Conservation (phyloP, 495 filamentous ascomycete genomes). For the Aspergillus carlsbadensis region DNA sequence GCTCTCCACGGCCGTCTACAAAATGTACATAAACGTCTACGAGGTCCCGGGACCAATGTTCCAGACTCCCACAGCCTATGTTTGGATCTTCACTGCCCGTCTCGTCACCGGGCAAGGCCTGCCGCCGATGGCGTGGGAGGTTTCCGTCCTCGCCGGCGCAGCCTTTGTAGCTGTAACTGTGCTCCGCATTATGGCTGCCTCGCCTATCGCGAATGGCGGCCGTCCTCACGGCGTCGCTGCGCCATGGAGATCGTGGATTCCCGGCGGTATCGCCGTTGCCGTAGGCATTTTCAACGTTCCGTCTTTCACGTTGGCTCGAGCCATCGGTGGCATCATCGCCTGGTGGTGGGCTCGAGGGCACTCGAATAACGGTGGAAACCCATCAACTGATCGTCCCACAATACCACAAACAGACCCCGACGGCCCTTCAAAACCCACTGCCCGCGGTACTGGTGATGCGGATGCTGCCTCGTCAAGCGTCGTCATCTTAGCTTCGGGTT, state of each 20-base stretch:
- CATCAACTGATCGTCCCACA: neutral
- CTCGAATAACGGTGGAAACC: slow-evolving; percentile 1
- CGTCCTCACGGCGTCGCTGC: slow-evolving; percentile 23
- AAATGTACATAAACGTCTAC: slow-evolving; percentile 88
- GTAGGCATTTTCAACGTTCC: slow-evolving; percentile 98
- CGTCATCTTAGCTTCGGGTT: slow-evolving; percentile 66
- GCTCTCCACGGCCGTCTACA: slow-evolving; percentile 83
- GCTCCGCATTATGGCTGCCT: slow-evolving; percentile 58
- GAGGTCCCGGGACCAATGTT: slow-evolving; percentile 83
- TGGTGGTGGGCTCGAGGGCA: slow-evolving; percentile 63
- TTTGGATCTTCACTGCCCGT: slow-evolving; percentile 95
- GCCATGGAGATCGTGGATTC: slow-evolving; percentile 56
- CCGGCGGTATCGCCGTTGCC: slow-evolving; percentile 92
- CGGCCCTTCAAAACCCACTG: slow-evolving; percentile 2
- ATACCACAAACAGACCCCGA: neutral
- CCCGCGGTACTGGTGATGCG: slow-evolving; percentile 35
- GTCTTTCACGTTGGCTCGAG: slow-evolving; percentile 88
- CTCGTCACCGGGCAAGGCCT: slow-evolving; percentile 92
- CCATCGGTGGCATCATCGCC: slow-evolving; percentile 77
- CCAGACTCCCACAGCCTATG: slow-evolving; percentile 89
- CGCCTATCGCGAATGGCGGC: slow-evolving; percentile 30
- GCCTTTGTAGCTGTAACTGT: slow-evolving; percentile 70
- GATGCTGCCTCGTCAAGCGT: slow-evolving; percentile 53
- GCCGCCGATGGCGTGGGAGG: slow-evolving; percentile 76
- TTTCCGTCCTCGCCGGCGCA: slow-evolving; percentile 65